phyloP scores from a whole-genome alignment of 495 filamentous ascomycete species.

The Aspergillus nidulans region DNA sequence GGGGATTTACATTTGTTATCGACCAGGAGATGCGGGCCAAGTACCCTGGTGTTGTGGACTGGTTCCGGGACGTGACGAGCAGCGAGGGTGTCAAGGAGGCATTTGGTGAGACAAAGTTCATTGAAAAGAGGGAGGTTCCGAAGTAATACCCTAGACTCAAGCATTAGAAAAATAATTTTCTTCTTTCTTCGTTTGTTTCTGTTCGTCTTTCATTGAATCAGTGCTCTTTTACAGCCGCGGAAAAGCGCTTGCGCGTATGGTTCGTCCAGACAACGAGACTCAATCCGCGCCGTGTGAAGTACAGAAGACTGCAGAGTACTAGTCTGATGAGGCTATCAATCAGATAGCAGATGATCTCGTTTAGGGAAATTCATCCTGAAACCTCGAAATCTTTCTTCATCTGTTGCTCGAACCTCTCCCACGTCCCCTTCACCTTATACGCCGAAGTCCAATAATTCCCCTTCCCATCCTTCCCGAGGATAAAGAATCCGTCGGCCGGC shows the following conservation, averaged over 20 bases:
- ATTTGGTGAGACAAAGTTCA: slow-evolving; percentile 41
- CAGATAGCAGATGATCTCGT: too few species aligned
- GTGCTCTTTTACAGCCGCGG: too few species aligned
- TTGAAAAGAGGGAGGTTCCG: slow-evolving; percentile 35
- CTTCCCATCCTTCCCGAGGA: slow-evolving; percentile 45
- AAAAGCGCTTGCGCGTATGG: too few species aligned
- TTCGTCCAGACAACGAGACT: too few species aligned
- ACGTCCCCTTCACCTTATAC: slow-evolving; percentile 22
- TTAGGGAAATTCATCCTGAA: too few species aligned
- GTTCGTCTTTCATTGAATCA: too few species aligned
- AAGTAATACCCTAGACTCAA: background rate
- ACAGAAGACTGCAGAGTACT: too few species aligned
- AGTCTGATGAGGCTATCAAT: too few species aligned
- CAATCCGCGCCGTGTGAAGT: too few species aligned
- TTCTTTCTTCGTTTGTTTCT: too few species aligned
- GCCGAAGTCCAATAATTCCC: slow-evolving; percentile 46
- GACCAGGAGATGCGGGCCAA: slow-evolving; percentile 48
- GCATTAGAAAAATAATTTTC: too few species aligned
- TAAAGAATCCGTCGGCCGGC: slow-evolving; percentile 24
- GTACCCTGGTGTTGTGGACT: slow-evolving; percentile 40
- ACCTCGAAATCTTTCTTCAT: slow-evolving; percentile 17
- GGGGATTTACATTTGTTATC: slow-evolving; percentile 38
- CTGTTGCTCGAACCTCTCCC: slow-evolving; percentile 23
- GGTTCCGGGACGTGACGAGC: slow-evolving; percentile 38
- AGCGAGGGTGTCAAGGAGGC: slow-evolving; percentile 47